A percentile compares a stretch with the other conserved stretches of the same genome.
These are phyloP conservation scores for Globisporangium nodosum DNA, from an alignment of 352 stramenopile genomes.

Conservation along the genomic window DNA sequence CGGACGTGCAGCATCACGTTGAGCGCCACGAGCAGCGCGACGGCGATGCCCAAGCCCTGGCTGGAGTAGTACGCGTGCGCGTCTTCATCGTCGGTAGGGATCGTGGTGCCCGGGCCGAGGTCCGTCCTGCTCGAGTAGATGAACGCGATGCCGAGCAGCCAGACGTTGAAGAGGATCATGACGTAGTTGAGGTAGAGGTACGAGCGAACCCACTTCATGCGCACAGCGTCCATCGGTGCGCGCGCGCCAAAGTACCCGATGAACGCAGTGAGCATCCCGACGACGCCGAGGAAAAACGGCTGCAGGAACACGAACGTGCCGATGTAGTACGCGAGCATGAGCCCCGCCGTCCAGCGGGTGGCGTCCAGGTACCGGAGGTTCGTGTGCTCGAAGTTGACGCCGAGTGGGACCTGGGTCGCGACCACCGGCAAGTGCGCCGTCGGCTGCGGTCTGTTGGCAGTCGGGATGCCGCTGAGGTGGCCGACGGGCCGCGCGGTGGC, in stretches of 20 bases:
- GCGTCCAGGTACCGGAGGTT: constrained; percentile 58
- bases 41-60: constrained; percentile 34
- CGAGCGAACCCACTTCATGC: constrained; percentile 64
- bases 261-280: constrained; percentile 58
- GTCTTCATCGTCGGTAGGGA: constrained; percentile 12
- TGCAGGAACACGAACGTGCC: constrained; percentile 70
- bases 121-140: constrained; percentile 31
- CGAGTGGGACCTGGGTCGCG: constrained; percentile 23
- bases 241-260: constrained; percentile 58
- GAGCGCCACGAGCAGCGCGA: constrained; percentile 39
- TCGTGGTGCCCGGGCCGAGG: constrained; percentile 8
- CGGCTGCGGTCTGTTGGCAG: constrained; percentile 19
- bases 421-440: constrained; percentile 22
- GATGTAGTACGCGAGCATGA: constrained; percentile 68
- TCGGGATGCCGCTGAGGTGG: constrained; percentile 30
- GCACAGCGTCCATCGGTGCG: constrained; percentile 44
- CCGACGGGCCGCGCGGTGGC: constrained; percentile 33
- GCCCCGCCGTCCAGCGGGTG: constrained; percentile 48
- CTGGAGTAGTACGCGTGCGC: constrained; percentile 30
- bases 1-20: constrained; percentile 62
- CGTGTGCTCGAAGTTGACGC: constrained; percentile 26
- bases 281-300: constrained; percentile 53
- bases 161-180: constrained; percentile 64
- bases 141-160: constrained; percentile 44
- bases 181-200: constrained; percentile 71